Evolutionary conservation across 495 filamentous ascomycete genomes (phyloP).

Genomic region (Annulohypoxylon moriforme): DNA sequence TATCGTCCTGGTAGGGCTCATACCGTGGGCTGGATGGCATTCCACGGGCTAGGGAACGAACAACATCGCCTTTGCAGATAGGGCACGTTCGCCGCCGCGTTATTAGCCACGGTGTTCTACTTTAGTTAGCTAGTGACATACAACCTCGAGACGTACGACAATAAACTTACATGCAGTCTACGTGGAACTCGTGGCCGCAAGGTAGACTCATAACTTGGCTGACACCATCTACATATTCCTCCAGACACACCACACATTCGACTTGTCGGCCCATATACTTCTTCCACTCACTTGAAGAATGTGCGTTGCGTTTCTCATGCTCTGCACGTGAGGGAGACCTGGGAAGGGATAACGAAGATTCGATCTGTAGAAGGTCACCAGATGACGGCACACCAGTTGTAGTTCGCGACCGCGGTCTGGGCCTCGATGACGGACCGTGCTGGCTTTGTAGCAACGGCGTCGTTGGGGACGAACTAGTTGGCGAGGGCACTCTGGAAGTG

Average conservation of each 20-base stretch:
- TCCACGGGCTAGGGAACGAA: slow-evolving; percentile 66
- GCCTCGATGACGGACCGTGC: slow-evolving; percentile 59
- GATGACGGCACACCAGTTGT: slow-evolving; percentile 67
- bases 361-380: slow-evolving; percentile 49
- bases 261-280: slow-evolving; percentile 88
- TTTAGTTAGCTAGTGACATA: slow-evolving; percentile 38
- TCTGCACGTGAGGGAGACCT: slow-evolving; percentile 42
- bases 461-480: slow-evolving; percentile 71
- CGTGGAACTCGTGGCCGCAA: slow-evolving; percentile 99
- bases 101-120: slow-evolving; percentile 96
- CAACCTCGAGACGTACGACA: neutral
- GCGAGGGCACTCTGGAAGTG: slow-evolving; percentile 65
- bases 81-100: slow-evolving; percentile 95
- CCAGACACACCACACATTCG: slow-evolving; percentile 97
- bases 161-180: slow-evolving; percentile 92
- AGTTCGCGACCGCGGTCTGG: slow-evolving; percentile 74
- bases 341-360: slow-evolving; percentile 51
- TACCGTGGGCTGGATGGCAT: slow-evolving; percentile 58
- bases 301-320: slow-evolving; percentile 64
- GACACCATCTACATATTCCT: slow-evolving; percentile 96
- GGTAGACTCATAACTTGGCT: slow-evolving; percentile 96
- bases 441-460: slow-evolving; percentile 79
- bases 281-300: slow-evolving; percentile 70
- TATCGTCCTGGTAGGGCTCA: slow-evolving; percentile 63
- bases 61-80: slow-evolving; percentile 98